A percentile compares a stretch with the other conserved stretches of the same genome.
Evolutionary conservation across 1,284 basidiomycete genomes (phyloP).

Genomic region (Ceratobasidium papillatum): DNA sequence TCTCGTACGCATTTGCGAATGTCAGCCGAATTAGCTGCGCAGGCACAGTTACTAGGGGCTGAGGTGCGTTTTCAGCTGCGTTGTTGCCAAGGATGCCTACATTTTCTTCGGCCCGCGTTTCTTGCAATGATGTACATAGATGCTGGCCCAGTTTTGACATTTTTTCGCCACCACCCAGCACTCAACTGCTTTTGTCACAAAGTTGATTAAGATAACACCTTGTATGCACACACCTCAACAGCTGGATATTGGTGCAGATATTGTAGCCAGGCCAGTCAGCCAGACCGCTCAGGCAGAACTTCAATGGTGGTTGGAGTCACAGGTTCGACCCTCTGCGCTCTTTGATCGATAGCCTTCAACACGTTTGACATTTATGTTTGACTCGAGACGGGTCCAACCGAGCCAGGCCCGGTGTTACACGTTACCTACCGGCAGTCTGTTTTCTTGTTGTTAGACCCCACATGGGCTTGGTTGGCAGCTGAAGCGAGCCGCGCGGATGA

Average conservation of each 20-base stretch:
- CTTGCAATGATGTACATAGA: neutral
- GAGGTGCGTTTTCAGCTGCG: neutral
- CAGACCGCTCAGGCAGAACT: neutral
- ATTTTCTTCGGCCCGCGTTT: neutral
- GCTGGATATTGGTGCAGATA: too few relatives aligned
- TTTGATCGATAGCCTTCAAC: neutral
- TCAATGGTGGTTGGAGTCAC: neutral
- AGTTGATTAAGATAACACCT: too few relatives aligned
- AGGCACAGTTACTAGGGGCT: neutral
- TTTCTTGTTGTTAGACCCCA: neutral
- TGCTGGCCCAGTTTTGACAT: too few relatives aligned
- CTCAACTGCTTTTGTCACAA: too few relatives aligned
- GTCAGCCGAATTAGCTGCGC: neutral
- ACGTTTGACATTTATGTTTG: neutral
- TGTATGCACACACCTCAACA: too few relatives aligned
- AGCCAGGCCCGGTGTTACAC: neutral
- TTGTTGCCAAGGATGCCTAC: neutral
- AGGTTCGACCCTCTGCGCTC: neutral
- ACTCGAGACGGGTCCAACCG: neutral
- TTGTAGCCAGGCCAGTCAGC: too few relatives aligned
- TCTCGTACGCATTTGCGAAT: too few relatives aligned
- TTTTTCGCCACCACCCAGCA: too few relatives aligned
- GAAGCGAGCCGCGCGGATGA: neutral
- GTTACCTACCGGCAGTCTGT: neutral
- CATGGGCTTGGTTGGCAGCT: neutral